Base-by-base conservation (phyloP, 768 basidiomycete species). In the Tubosaeta sp. region DNA sequence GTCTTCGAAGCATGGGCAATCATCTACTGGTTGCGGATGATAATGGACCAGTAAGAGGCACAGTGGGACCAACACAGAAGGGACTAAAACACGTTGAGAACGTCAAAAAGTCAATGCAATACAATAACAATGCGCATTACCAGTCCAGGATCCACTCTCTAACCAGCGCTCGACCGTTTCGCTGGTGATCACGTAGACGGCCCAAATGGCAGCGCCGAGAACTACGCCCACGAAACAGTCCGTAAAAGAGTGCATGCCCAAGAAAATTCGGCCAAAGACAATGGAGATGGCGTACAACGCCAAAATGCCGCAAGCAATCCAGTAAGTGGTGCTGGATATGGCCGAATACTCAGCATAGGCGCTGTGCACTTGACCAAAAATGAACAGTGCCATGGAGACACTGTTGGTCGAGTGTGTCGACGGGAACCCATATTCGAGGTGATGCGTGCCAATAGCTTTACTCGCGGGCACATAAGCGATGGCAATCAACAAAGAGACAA, bases 1-100 rank as follows among this genome's bases (percentile, higher is more conserved):
- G 62, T 98, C 95, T 64, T 96, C 95, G 68, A 96, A 99, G 69
- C 95, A 97, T 2, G 95, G 95, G 58, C 95, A 97, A 60, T 95
- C 92, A 51, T 98, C 94, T 9, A 95, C 89, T 0, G 95, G 95
- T 58, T 94, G 87, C 0, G 94, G 93, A 62, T 94, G 92, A 54
- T 89, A 83, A 62, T 93, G 86, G n/a, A 94, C 85, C 18, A 87
- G 70, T 5, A 89, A 71, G 13, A 92, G 71, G 50, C 80, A 82
- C n/a, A 87, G 54, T 0, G 83, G 77, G 24, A 86, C 74, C 38
- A 83, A 67, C 10, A 78, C 76, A 32, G 79, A 61, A 7, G 87
- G 86, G n/a, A 86, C 82, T 74, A 58, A 13, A 22, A 44, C 34
- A 22, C 6, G 19, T n/a, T 10, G 39, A 46, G 10, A 39, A 35